Evolutionary conservation across 345 rosid genomes (phyloP).

Genomic region (Durio zibethinus): DNA sequence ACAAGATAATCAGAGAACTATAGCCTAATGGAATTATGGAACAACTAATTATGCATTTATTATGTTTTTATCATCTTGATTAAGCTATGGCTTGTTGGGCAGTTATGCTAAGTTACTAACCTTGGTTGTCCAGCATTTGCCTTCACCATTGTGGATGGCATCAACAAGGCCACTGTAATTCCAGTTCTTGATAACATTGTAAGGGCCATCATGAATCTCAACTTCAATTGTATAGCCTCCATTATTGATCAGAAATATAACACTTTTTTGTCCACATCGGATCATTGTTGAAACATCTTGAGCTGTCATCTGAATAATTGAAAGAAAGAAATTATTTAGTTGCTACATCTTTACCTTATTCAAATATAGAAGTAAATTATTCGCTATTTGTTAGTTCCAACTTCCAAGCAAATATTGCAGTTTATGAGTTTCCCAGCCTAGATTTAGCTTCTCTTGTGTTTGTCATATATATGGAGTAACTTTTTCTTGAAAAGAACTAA

Average conservation of each 20-base stretch:
- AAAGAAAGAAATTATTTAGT: not conserved
- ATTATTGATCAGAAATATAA: conserved; percentile 71
- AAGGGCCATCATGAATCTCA: conserved; percentile 76
- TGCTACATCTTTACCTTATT: not conserved
- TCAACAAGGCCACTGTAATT: conserved; percentile 56
- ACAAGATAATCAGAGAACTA: not conserved
- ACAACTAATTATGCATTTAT: not conserved
- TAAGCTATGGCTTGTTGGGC: not conserved
- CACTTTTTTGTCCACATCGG: conserved; percentile 47
- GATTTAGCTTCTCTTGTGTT: not conserved
- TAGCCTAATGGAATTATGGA: not conserved
- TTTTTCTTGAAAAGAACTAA: not conserved
- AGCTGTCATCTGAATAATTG: conserved; percentile 52
- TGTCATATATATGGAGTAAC: not conserved
- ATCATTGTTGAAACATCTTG: conserved; percentile 77
- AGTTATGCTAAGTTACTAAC: conserved; percentile 25
- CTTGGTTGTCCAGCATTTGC: conserved; percentile 76
- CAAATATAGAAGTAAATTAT: not conserved
- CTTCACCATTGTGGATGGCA: conserved; percentile 74
- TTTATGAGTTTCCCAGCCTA: not conserved
- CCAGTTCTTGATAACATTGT: conserved; percentile 81
- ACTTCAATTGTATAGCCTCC: conserved; percentile 79
- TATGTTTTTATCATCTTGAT: not conserved
- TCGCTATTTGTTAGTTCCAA: not conserved
- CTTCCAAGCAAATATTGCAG: not conserved